Evolutionary conservation across 805 yeast genomes (phyloP).

Genomic region (Saccharomycopsis vini): DNA sequence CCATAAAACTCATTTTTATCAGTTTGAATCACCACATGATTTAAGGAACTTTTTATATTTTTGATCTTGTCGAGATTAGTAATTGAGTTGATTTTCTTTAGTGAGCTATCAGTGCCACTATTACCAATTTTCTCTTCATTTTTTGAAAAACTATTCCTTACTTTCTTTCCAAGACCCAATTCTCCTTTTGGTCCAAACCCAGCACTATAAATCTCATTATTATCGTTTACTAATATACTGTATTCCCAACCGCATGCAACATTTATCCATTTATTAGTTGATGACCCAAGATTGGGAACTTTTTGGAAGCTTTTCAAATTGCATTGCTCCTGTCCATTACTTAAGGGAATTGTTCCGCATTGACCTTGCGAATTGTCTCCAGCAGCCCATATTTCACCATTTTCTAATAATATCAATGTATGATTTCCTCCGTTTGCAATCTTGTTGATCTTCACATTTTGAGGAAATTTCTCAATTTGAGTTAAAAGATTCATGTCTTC

Average conservation of each 20-base stretch:
- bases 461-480: slow-evolving; percentile 12
- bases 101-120: slow-evolving; percentile 4
- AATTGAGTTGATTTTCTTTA: not conserved
- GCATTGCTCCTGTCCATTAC: slow-evolving; percentile 1
- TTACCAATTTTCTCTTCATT: not conserved
- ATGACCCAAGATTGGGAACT: slow-evolving; percentile 7
- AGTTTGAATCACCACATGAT: slow-evolving; percentile 34
- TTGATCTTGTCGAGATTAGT: too few relatives aligned
- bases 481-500: slow-evolving; percentile 34
- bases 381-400: slow-evolving; percentile 45
- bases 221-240: slow-evolving; percentile 39
- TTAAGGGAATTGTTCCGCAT: slow-evolving; percentile 38
- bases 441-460: slow-evolving; percentile 20
- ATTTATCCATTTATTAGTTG: slow-evolving; percentile 30
- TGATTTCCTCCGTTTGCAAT: slow-evolving; percentile 85
- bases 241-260: slow-evolving; percentile 79
- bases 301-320: not conserved
- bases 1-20: slow-evolving; percentile 41
- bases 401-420: slow-evolving; percentile 46
- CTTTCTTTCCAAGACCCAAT: slow-evolving; percentile 42
- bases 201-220: slow-evolving; percentile 32
- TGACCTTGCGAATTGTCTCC: slow-evolving; percentile 59
- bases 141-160: slow-evolving; percentile 9
- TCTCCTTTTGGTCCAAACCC: slow-evolving; percentile 74
- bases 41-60: slow-evolving; percentile 33